Conservation (phyloP, 129 eudicot genomes). For the Pseudognaphalium luteoalbum region DNA sequence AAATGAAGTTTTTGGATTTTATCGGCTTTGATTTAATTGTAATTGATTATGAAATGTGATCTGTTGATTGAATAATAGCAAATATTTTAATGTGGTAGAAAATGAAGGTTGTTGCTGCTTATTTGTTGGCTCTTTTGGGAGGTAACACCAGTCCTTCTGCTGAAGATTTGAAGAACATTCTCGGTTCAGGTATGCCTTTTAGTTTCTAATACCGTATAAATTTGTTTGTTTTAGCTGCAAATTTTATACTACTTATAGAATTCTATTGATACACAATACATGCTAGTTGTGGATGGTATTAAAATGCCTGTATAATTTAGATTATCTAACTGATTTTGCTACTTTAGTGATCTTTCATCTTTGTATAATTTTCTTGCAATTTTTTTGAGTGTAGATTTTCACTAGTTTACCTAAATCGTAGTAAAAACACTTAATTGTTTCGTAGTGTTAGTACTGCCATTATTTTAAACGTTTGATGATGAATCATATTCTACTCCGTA, state of each 20-base stretch:
- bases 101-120: slow-evolving; percentile 48
- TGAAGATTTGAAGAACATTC: slow-evolving; percentile 45
- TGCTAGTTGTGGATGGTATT: no score
- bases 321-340: no score
- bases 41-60: neutral
- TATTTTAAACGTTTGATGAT: neutral
- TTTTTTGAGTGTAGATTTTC: neutral
- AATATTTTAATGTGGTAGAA: neutral
- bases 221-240: neutral
- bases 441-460: neutral
- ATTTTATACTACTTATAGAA: neutral
- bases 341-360: neutral
- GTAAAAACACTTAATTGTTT: neutral
- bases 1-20: no score
- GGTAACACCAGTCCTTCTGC: slow-evolving; percentile 40
- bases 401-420: neutral
- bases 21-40: neutral
- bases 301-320: no score
- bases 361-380: neutral
- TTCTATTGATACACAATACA: neutral
- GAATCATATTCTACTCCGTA: neutral
- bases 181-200: slow-evolving; percentile 35
- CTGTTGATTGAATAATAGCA: neutral
- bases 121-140: slow-evolving; percentile 46
- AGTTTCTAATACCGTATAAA: neutral